Base-by-base conservation (phyloP, 2,329 filamentous ascomycete genomes). In the Capronia coronata region DNA sequence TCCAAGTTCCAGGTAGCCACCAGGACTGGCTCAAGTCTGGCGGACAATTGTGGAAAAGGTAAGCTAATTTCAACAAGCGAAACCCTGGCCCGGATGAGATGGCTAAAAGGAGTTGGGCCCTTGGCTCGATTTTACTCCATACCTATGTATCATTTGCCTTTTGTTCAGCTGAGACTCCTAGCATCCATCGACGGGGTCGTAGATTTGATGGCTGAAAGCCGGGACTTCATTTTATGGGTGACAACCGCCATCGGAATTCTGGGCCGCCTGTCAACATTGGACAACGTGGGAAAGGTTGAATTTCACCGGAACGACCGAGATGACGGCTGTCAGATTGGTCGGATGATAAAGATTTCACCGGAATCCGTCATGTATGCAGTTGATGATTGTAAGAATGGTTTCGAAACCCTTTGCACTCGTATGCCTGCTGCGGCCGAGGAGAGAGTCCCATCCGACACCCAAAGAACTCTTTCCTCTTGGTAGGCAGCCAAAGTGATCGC, bases 1-100 rank as follows among this genome's bases (percentile, higher is more conserved):
- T 42, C 41, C 30, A 29, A 18, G 37, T 44, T 38, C 44, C 41
- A 50, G 49, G 37, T 35, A 52, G 49, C 53, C 53, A 55, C 53
- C 49, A 50, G 52, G 49, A 49, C 43, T 46, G 49, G 16, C 43
- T 41, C 27, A 42, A 29, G 38, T 27, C 21, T 14, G 27, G 43
- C 30, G 38, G 43, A 43, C 22, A 38, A 21, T 42, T 6, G 35
- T 41, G 35, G 16, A 37, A 52, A 52, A 49, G 47, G 43, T 16
- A 19, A 37, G 14, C 34, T 11, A 37, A 37, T 37, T 37, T 37
- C 38, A n/a, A 23, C 8, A 41, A 23, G 18, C 21, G 38, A 41
- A 27, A 23, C 38, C 38, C 25, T 25, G 23, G 21, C 9, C 38
- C 25, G 38, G 22, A 16, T 19, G n/a, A 39, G 34, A 46, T 27